Percentiles rank a stretch among this genome's conserved stretches.
phyloP scores from a whole-genome alignment of 306 rosid genomes.

The Lathyrus tuberosus region DNA sequence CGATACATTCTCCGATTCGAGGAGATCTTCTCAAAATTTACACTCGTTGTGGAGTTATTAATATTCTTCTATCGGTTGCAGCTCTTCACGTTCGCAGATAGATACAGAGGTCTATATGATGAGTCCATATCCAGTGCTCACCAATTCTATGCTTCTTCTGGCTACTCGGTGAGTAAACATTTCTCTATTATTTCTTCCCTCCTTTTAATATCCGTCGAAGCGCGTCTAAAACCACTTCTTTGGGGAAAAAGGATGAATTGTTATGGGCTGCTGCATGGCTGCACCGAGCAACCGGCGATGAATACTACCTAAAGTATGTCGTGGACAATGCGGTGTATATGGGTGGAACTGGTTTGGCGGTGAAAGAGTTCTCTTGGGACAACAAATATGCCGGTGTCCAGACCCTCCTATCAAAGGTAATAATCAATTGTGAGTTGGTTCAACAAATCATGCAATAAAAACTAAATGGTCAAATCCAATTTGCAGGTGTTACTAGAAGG shows the following conservation, averaged over 20 bases:
- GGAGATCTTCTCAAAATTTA: neutral
- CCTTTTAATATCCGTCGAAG: neutral
- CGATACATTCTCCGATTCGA: neutral
- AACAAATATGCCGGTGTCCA: slow-evolving; percentile 90
- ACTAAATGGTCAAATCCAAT: slow-evolving; percentile 23
- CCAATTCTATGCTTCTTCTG: slow-evolving; percentile 72
- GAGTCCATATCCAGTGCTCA: slow-evolving; percentile 59
- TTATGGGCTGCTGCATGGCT: slow-evolving; percentile 96
- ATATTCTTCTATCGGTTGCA: slow-evolving; percentile 38
- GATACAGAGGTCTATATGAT: slow-evolving; percentile 73
- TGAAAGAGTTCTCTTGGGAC: slow-evolving; percentile 92
- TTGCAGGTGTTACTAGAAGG: slow-evolving; percentile 75
- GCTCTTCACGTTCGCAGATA: slow-evolving; percentile 87
- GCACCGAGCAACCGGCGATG: slow-evolving; percentile 67
- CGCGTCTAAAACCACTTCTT: neutral
- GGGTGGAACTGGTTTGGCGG: slow-evolving; percentile 94
- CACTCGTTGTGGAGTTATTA: slow-evolving; percentile 5
- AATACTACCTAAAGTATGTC: slow-evolving; percentile 73
- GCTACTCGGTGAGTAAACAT: slow-evolving; percentile 62
- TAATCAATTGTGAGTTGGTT: neutral
- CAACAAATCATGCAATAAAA: slow-evolving; percentile 19
- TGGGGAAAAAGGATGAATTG: slow-evolving; percentile 67
- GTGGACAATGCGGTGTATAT: slow-evolving; percentile 69
- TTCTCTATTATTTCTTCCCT: neutral
- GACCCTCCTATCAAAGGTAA: slow-evolving; percentile 77